Base-by-base conservation (phyloP, 257 asterid species). In the Capsicum pubescens region DNA sequence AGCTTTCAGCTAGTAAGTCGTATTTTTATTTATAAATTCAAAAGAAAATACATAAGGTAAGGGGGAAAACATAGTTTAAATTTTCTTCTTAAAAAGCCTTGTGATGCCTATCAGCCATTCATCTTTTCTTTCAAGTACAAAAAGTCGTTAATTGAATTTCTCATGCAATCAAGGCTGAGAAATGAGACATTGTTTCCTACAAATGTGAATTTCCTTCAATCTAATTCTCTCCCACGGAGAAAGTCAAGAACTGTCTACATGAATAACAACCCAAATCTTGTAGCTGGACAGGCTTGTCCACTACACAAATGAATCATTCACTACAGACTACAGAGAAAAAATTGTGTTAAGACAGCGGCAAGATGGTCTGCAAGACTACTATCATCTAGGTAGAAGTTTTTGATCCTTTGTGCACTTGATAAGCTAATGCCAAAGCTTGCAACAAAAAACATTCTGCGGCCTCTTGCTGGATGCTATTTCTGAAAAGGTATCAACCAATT, bases 341-440 rank as follows among this genome's bases (percentile, higher is more conserved):
- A 52, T 35, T 60, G 86, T 60, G 86, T 76, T 10, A 82, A 76
- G 36, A 84, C 50, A 59, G 26, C 15, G 13, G 79, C 32, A 64
- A 84, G 52, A 84, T 72, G 60, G 48, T 77, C 83, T 21, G 79
- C 79, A 74, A 50, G 52, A 52, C 19, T 63, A 46, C 44, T 67
- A 17, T 19, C 19, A 10, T 52, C 86, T 80, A 44, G 71, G 55
- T 10, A 81, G 63, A 32, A 59, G 58, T 46, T 48, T 64, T 12
- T 64, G 26, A 58, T 68, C 32, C 84, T 50, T 44, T 42, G 63
- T 80, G 70, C 86, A 16, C 66, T 57, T 8, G 60, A 58, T 21
- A 89, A 81, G 57, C 60, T 83, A 90, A 85, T 90, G 92, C 92
- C 92, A 90, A 64, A 90, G 91, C 86, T 85, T 90, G 80, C 87